These are phyloP conservation scores for Plantago ovata DNA, from an alignment of 257 asterid species.

Conservation along the genomic window DNA sequence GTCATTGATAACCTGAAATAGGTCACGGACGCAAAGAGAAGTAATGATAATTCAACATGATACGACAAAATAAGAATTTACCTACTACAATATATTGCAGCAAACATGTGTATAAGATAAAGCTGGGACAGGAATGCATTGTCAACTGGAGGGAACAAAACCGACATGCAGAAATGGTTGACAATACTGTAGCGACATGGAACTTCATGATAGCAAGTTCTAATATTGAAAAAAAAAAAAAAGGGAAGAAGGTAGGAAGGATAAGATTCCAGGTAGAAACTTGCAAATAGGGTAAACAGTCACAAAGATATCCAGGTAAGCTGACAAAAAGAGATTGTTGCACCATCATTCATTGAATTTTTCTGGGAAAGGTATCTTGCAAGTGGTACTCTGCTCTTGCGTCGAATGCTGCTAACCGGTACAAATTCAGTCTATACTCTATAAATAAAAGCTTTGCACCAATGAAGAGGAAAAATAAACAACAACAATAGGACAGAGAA, in stretches of 20 bases:
- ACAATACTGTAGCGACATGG: conserved; percentile 17
- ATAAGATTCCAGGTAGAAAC: conserved; percentile 15
- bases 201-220: too few relatives aligned
- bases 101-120: too few relatives aligned
- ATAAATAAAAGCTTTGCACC: conserved; percentile 2
- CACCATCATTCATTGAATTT: conserved; percentile 12
- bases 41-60: conserved; percentile 17
- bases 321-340: conserved; percentile 7
- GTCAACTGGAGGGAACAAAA: too few relatives aligned
- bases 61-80: too few relatives aligned
- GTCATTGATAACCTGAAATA: conserved; percentile 89
- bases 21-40: conserved; percentile 21
- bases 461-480: background rate
- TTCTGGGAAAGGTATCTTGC: conserved; percentile 1
- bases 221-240: too few relatives aligned
- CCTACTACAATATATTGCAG: too few relatives aligned
- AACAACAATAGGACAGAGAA: conserved; percentile 18
- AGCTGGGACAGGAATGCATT: too few relatives aligned
- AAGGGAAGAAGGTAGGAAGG: conserved; percentile 8
- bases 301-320: conserved; percentile 15
- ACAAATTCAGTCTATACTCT: background rate
- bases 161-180: conserved; percentile 13
- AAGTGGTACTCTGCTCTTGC: background rate
- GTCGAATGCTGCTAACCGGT: conserved; percentile 1
- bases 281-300: conserved; percentile 12